A percentile compares a stretch with the other conserved stretches of the same genome.
Evolutionary conservation across 768 basidiomycete genomes (phyloP).

Genomic region (Tricholoma sp.): DNA sequence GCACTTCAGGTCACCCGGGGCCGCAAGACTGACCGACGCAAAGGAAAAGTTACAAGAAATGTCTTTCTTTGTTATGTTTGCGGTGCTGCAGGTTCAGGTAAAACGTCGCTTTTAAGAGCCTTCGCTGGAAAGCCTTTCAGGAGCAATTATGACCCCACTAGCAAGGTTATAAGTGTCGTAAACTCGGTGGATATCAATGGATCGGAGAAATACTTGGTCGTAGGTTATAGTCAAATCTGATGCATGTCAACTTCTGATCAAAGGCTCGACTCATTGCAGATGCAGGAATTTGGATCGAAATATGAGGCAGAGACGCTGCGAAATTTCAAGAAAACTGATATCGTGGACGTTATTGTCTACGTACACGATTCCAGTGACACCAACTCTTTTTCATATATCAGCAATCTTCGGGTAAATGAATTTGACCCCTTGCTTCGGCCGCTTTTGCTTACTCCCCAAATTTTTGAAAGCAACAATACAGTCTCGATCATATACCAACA

Average conservation of each 20-base stretch:
- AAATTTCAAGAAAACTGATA: slow-evolving; percentile 85
- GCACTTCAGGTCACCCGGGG: slow-evolving; percentile 85
- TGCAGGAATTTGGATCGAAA: slow-evolving; percentile 96
- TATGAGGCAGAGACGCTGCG: slow-evolving; percentile 90
- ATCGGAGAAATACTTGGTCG: slow-evolving; percentile 93
- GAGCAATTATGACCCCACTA: slow-evolving; percentile 81
- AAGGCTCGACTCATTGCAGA: slow-evolving; percentile 34
- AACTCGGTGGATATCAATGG: slow-evolving; percentile 94
- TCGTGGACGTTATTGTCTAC: slow-evolving; percentile 92
- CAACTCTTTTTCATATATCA: slow-evolving; percentile 98
- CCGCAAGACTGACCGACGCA: slow-evolving; percentile 78
- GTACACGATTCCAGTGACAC: slow-evolving; percentile 98
- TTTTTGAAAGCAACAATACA: slow-evolving; percentile 93
- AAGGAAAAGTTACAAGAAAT: slow-evolving; percentile 84
- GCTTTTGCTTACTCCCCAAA: slow-evolving; percentile 11
- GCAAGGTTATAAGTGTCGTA: slow-evolving; percentile 85
- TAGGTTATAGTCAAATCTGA: slow-evolving; percentile 36
- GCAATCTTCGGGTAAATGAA: slow-evolving; percentile 75
- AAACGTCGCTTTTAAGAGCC: slow-evolving; percentile 79
- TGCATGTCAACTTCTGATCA: not conserved
- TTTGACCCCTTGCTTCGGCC: not conserved
- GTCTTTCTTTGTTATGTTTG: slow-evolving; percentile 93
- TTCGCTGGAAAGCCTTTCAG: slow-evolving; percentile 83
- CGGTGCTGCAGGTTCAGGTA: slow-evolving; percentile 94
- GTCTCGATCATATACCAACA: slow-evolving; percentile 89